Evolutionary conservation across 805 yeast genomes (phyloP), one percentile per base, ranked within the genome.

Genomic region (Saccharomycopsis schoenii): DNA sequence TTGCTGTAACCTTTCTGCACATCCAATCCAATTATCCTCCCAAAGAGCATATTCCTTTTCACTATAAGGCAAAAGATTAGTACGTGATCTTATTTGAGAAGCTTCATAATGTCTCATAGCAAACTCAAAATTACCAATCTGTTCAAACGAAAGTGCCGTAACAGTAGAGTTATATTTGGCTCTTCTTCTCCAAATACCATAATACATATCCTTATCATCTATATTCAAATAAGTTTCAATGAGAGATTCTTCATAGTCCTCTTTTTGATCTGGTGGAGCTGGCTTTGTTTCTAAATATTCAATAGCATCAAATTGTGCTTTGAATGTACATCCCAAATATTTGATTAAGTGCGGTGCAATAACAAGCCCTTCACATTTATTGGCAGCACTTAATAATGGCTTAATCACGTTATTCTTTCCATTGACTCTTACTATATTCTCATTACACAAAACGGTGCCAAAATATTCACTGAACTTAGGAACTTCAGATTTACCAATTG

Each of bases 11-110:
- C 93, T 93, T 70, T 94, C 97, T 2, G 99, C 97, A 76, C 99
- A 92, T 43, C 89, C 75, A 61, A 94, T 91, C 99, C 99, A 94
- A 68, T 92, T 96, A 70, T 94, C 99, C 74, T 96, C 99, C 99
- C 99, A 94, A 40, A 94, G 77, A 0, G 94, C 85, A 68, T 94
- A 94, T 70, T 94, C 99, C 1, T 96, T 83, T 69, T 94, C 97
- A 34, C 97, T 90, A 70, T 89, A 94, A 0, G 99, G 99, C 47
- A 94, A 75, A 2, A 88, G 96, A 1, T 98, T 97, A 69, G 96
- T 87, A 61, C 99, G 77, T 0, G 99, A 97, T 67, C 93, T 92
- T 61, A 94, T 88, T 74, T 94, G 99, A 1, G 99, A 99, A 24
- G 91, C 84, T 73, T 94, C 99, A 67, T 96, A 96, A 64, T 93